Percentiles rank a stretch among this genome's conserved stretches.
Evolutionary conservation across 2,329 filamentous ascomycete genomes (phyloP).

Genomic region (Trichoderma gracile): DNA sequence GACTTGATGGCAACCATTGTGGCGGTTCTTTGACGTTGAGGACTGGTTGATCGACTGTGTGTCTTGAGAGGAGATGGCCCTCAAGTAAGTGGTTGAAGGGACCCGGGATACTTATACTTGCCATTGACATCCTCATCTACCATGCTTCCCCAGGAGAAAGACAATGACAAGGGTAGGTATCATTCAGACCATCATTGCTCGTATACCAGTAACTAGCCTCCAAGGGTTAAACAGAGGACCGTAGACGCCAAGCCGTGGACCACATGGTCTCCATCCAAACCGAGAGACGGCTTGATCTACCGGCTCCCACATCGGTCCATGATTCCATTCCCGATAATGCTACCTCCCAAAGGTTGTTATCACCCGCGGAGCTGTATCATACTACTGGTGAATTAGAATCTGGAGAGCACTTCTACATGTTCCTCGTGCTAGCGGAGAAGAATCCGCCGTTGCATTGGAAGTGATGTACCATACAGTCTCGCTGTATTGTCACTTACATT

Average conservation of each 20-base stretch:
- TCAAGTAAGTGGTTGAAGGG: not conserved
- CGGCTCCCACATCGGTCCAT: not conserved
- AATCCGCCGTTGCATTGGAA: not conserved
- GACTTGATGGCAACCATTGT: constrained; percentile 26
- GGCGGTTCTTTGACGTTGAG: not conserved
- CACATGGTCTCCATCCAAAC: not conserved
- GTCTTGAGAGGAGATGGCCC: not conserved
- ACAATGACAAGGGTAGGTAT: not conserved
- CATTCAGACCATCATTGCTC: not conserved
- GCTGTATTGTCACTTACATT: too few relatives aligned
- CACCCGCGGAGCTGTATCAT: not conserved
- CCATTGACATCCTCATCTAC: not conserved
- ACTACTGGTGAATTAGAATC: not conserved
- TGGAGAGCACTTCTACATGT: not conserved
- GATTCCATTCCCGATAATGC: not conserved
- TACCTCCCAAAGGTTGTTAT: not conserved
- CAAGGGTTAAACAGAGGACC: too few relatives aligned
- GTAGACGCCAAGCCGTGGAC: not conserved
- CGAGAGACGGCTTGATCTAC: not conserved
- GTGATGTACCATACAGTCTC: too few relatives aligned
- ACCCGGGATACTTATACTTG: constrained; percentile 15
- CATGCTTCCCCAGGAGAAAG: too few relatives aligned
- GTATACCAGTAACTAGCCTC: too few relatives aligned
- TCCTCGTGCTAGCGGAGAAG: constrained; percentile 1
- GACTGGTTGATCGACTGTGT: not conserved